phyloP scores from a whole-genome alignment of 768 basidiomycete genomes.

The Russula foetens region DNA sequence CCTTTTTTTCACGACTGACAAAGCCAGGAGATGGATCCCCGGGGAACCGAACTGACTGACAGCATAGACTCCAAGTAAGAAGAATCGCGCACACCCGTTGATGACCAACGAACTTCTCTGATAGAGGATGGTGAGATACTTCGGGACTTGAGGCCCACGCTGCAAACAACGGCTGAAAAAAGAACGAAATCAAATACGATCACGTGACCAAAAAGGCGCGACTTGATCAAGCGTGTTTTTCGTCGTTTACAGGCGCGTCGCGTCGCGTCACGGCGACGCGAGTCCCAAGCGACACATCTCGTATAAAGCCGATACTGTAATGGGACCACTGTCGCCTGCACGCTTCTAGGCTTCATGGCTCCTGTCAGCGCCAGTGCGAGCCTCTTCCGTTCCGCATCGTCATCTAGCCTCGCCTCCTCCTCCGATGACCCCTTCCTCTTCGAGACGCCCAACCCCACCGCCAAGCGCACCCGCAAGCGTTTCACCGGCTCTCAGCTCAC shows the following conservation, averaged over 20 bases:
- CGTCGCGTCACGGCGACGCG: not conserved
- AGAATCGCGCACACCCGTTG: too few relatives aligned
- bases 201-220: not conserved
- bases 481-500: slow-evolving; percentile 18
- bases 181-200: not conserved
- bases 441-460: not conserved
- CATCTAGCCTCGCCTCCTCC: slow-evolving; percentile 14
- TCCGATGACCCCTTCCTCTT: slow-evolving; percentile 8
- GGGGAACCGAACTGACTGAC: not conserved
- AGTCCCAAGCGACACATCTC: not conserved
- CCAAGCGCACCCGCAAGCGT: slow-evolving; percentile 20
- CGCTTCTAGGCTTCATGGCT: not conserved
- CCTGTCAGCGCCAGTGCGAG: not conserved
- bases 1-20: too few relatives aligned
- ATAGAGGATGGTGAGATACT: too few relatives aligned
- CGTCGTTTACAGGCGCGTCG: slow-evolving; percentile 14
- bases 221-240: too few relatives aligned
- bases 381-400: slow-evolving; percentile 13
- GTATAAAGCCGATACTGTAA: slow-evolving; percentile 12
- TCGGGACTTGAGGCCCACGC: too few relatives aligned
- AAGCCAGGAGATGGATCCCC: too few relatives aligned
- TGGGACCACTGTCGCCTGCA: not conserved
- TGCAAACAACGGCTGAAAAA: too few relatives aligned
- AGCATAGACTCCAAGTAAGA: not conserved
- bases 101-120: too few relatives aligned